phyloP scores from a whole-genome alignment of 108 stramenopile species.

The Conticribra guillardii region DNA sequence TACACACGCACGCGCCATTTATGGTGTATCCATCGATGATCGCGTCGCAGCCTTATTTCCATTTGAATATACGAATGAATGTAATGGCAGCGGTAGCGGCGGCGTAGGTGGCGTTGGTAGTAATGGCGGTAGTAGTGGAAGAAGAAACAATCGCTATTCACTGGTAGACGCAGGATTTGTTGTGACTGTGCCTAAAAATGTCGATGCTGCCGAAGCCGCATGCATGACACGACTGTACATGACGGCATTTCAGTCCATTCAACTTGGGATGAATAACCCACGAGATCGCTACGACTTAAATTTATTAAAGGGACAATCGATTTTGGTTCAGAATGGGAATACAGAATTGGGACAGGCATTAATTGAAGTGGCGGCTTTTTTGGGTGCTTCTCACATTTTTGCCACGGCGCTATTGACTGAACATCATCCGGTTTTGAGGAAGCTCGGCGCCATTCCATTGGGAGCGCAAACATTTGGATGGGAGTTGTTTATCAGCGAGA shows the following conservation, averaged over 20 bases:
- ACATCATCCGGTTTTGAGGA: conserved; percentile 24
- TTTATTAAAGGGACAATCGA: conserved; percentile 32
- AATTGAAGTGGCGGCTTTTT: conserved; percentile 33
- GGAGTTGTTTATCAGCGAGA: conserved; percentile 36
- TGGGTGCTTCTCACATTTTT: conserved; percentile 41
- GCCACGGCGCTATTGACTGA: conserved; percentile 41
- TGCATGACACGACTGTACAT: conserved; percentile 39
- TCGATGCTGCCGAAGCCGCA: conserved; percentile 41
- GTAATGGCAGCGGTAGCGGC: neutral
- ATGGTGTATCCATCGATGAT: conserved; percentile 44
- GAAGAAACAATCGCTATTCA: conserved; percentile 23
- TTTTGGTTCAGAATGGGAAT: conserved; percentile 44
- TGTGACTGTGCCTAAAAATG: conserved; percentile 37
- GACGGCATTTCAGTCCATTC: conserved; percentile 47
- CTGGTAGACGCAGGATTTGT: conserved; percentile 52
- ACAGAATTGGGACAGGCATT: conserved; percentile 47
- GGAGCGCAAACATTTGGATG: conserved; percentile 36
- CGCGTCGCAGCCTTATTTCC: conserved; percentile 51
- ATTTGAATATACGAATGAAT: conserved; percentile 27
- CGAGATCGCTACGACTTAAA: conserved; percentile 38
- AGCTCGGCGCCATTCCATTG: conserved; percentile 32
- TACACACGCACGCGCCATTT: conserved; percentile 41
- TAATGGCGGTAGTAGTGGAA: neutral
- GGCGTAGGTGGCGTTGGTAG: conserved; percentile 3
- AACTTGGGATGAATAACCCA: conserved; percentile 16